Base-by-base conservation (phyloP, 2,329 filamentous ascomycete species). In the Penicillium sp. region DNA sequence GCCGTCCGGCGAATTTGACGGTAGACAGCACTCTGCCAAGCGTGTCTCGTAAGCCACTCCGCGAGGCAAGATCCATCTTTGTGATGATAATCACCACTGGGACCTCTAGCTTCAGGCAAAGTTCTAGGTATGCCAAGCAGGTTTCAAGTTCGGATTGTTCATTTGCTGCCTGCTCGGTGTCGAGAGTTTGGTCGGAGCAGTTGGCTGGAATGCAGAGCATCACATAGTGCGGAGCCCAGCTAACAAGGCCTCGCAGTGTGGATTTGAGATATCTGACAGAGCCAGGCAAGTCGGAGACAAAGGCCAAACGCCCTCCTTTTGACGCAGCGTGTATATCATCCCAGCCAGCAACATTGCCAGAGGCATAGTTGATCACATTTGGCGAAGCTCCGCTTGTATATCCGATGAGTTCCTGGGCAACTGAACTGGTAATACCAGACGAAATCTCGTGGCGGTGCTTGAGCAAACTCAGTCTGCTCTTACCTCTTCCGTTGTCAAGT, bases 161-260 rank as follows among this genome's bases (percentile, higher is more conserved):
- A 14, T 51, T 40, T 71, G 38, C 48, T 14, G 40, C 47, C 21
- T 46, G 52, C 13, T 63, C 55, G 11, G 49, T 21, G 10, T 65
- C 56, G 10, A 54, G 24, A 8, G 54, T 75, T 43, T 88, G 85
- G 10, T 82, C 79, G 21, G 62, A 65, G 59, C 89, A 88, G 66
- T 94, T 89, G 34, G 91, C 91, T 44, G 91, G 86, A 57, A 97
- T 86, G 63, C 95, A 97, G 2, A 97, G 81, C 21, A 96, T 73
- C 1, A 90, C 92, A 88, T 94, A 99, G 70, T 97, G 92, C 8
- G 94, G 94, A 36, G 90, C 90, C 92, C 94, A 97, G 43, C 92
- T 94, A 59, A 99, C 83, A n/a, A 99, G 79, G 0, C 92, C 92
- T 56, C 93, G 85, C 49, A 97, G 80, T 2, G 91, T 93, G 5